Percentiles rank a stretch among this genome's conserved stretches.
Conservation (phyloP, 495 filamentous ascomycete species). For the Penicillium arizonense region DNA sequence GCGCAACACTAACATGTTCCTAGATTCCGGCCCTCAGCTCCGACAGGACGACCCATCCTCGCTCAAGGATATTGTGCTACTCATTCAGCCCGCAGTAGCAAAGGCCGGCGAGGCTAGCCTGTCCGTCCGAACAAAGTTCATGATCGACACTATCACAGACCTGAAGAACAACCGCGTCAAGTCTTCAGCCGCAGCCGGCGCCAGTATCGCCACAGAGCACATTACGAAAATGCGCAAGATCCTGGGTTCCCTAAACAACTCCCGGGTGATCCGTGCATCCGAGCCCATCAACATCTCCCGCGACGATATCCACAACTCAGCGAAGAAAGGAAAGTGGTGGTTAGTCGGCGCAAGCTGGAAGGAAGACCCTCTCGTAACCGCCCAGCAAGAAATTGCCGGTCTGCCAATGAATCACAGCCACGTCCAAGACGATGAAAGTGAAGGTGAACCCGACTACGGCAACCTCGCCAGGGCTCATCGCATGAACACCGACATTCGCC, state of each 20-base stretch:
- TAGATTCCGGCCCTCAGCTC: slow-evolving; percentile 72
- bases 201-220: slow-evolving; percentile 68
- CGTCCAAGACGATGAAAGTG: slow-evolving; percentile 38
- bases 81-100: slow-evolving; percentile 69
- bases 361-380: slow-evolving; percentile 42
- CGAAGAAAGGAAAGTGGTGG: slow-evolving; percentile 97
- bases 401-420: slow-evolving; percentile 13
- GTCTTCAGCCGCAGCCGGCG: slow-evolving; percentile 58
- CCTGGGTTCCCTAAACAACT: slow-evolving; percentile 67
- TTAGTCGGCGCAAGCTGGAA: slow-evolving; percentile 90
- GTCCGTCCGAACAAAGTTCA: slow-evolving; percentile 90
- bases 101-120: slow-evolving; percentile 65
- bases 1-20: slow-evolving; percentile 3
- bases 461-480: slow-evolving; percentile 77
- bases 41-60: slow-evolving; percentile 87
- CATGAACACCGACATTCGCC: slow-evolving; percentile 93
- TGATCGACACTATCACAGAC: slow-evolving; percentile 95
- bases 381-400: slow-evolving; percentile 33
- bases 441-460: slow-evolving; percentile 62
- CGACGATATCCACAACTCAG: slow-evolving; percentile 73
- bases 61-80: slow-evolving; percentile 85
- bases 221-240: slow-evolving; percentile 81
- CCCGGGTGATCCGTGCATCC: slow-evolving; percentile 62
- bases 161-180: slow-evolving; percentile 93
- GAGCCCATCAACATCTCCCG: slow-evolving; percentile 83